These are phyloP conservation scores for Xerocomus brunneocitrinus DNA, from an alignment of 768 basidiomycete species.

Conservation along the genomic window DNA sequence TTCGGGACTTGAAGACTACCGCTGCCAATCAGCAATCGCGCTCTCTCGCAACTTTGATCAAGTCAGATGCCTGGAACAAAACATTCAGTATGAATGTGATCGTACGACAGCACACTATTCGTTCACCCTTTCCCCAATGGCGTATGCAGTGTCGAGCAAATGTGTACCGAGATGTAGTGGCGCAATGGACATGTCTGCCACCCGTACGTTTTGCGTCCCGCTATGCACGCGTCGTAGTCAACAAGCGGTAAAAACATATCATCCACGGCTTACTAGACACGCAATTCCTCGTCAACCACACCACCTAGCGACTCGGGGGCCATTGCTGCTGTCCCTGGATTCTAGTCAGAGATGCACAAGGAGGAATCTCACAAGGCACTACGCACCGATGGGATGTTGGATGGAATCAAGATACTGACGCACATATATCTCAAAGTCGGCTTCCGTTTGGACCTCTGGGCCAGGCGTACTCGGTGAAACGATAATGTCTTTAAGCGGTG, in stretches of 20 bases:
- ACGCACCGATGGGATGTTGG: slow-evolving; percentile 14
- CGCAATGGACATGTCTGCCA: slow-evolving; percentile 15
- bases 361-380: not conserved
- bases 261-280: slow-evolving; percentile 9
- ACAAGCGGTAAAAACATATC: not conserved
- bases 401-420: not conserved
- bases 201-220: slow-evolving; percentile 15
- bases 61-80: slow-evolving; percentile 5
- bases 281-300: slow-evolving; percentile 15
- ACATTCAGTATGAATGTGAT: not conserved
- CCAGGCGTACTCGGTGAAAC: slow-evolving; percentile 16
- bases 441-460: slow-evolving; percentile 16
- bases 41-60: slow-evolving; percentile 6
- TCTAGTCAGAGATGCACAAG: not conserved
- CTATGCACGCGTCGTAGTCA: not conserved
- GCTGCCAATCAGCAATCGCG: not conserved
- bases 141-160: slow-evolving; percentile 16
- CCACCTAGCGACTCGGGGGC: slow-evolving; percentile 15
- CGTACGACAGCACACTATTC: not conserved
- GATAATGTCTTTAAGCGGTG: slow-evolving; percentile 14
- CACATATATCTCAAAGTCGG: slow-evolving; percentile 13
- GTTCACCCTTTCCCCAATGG: slow-evolving; percentile 15
- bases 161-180: slow-evolving; percentile 14
- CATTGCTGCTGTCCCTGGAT: slow-evolving; percentile 17
- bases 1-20: too few species aligned